Evolutionary conservation across 441 rosid genomes (phyloP).

Genomic region (Macaranga tanarius): DNA sequence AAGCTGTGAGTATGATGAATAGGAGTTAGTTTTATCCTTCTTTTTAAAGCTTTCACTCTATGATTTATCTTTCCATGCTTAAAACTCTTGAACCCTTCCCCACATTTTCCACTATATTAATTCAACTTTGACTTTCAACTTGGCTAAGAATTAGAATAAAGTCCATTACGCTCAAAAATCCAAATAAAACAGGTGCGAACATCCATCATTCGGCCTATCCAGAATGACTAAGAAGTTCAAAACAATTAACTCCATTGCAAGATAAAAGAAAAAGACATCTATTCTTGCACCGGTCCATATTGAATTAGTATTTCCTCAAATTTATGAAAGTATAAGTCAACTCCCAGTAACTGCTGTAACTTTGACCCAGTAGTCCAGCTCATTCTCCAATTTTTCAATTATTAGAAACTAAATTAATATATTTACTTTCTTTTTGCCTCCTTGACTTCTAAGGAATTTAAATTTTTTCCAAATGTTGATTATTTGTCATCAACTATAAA

Average conservation of each 20-base stretch:
- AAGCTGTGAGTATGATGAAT: not conserved
- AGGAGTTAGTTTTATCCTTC: not conserved
- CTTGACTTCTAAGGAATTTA: not conserved
- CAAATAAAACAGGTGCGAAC: conserved; percentile 1
- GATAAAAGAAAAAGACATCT: not conserved
- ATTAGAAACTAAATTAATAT: not conserved
- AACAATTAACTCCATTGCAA: not conserved
- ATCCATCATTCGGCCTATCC: not conserved
- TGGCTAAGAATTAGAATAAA: not conserved
- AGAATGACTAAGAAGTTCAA: not conserved
- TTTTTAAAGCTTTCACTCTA: not conserved
- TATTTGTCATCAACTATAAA: not conserved
- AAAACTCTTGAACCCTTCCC: not conserved
- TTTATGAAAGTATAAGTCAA: not conserved
- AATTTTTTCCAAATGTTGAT: not conserved
- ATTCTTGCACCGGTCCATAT: not conserved
- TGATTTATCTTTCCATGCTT: not conserved
- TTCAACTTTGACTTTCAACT: not conserved
- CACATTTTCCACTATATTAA: not conserved
- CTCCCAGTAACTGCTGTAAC: not conserved
- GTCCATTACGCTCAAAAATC: not conserved
- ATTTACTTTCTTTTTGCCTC: not conserved
- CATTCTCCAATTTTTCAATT: not conserved
- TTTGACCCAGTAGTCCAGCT: not conserved
- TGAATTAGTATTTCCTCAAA: not conserved